Evolutionary conservation across 2,329 filamentous ascomycete genomes (phyloP).

Genomic region (Sporothrix schenckii): DNA sequence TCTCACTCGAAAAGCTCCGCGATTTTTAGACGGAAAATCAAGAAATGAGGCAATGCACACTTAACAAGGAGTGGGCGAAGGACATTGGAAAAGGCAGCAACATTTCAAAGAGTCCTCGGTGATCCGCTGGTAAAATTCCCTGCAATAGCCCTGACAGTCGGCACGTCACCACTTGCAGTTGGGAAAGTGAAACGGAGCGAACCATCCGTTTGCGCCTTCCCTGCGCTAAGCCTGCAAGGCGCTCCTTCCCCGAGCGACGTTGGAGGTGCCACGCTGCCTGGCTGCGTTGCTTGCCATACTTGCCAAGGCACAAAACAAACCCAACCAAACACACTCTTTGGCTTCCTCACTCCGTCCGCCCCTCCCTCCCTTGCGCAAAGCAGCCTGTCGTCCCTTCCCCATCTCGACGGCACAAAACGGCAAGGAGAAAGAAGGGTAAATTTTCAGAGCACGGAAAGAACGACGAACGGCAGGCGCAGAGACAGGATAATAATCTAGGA

Average conservation of each 20-base stretch:
- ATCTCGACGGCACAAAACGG: neutral
- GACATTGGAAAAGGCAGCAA: conserved; percentile 5
- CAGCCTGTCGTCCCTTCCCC: conserved; percentile 18
- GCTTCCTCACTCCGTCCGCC: neutral
- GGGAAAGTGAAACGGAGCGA: conserved; percentile 19
- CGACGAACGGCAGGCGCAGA: neutral
- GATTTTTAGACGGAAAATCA: neutral
- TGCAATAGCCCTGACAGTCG: neutral
- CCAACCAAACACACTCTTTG: neutral
- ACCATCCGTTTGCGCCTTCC: conserved; percentile 21
- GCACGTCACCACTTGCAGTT: conserved; percentile 13
- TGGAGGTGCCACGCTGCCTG: neutral
- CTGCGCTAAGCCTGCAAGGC: conserved; percentile 13
- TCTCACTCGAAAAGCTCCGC: conserved; percentile 19
- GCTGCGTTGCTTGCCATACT: neutral
- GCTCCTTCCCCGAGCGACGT: conserved; percentile 26
- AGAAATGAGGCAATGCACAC: conserved; percentile 9
- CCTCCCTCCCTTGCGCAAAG: neutral
- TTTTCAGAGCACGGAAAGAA: neutral
- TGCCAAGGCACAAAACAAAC: conserved; percentile 17
- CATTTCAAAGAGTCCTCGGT: neutral
- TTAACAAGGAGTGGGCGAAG: neutral
- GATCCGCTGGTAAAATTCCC: neutral
- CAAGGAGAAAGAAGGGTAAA: conserved; percentile 2
- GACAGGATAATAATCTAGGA: neutral